These are phyloP conservation scores for Arthrobotrys iridis DNA, from an alignment of 2,329 filamentous ascomycete species.

Conservation along the genomic window DNA sequence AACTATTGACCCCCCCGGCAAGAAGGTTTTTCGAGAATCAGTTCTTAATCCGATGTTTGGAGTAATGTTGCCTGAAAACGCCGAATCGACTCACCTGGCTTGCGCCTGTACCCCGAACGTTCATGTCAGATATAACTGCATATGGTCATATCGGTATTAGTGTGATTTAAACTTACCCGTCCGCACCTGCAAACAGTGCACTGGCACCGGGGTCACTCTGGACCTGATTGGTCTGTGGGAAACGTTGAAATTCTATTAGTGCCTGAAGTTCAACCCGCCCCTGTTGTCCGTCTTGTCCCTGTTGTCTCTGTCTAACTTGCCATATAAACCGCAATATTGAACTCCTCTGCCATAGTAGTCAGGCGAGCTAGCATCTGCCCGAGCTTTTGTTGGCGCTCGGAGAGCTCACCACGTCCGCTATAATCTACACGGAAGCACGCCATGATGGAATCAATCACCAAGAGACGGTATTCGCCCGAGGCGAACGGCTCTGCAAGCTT, in stretches of 20 bases:
- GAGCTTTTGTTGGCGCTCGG: constrained; percentile 74
- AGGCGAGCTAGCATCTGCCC: constrained; percentile 73
- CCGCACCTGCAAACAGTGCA: constrained; percentile 73
- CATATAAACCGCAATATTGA: constrained; percentile 74
- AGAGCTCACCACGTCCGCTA: constrained; percentile 73
- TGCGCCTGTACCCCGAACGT: constrained; percentile 54
- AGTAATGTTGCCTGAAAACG: background rate
- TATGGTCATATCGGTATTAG: background rate
- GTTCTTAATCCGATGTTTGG: background rate
- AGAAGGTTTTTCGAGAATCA: background rate
- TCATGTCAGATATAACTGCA: constrained; percentile 13
- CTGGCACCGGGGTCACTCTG: constrained; percentile 76
- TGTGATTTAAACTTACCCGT: constrained; percentile 63
- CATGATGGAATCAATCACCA: constrained; percentile 76
- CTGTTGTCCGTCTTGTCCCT: too few relatives aligned
- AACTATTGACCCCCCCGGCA: constrained; percentile 51
- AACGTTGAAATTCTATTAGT: constrained; percentile 5
- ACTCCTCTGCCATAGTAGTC: constrained; percentile 74
- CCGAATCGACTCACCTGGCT: constrained; percentile 55
- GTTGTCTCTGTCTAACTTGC: constrained; percentile 60
- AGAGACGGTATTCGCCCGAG: constrained; percentile 71
- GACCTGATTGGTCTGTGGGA: constrained; percentile 72
- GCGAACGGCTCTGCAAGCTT: constrained; percentile 71
- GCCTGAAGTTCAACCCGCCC: constrained; percentile 23
- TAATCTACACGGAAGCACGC: constrained; percentile 75